Evolutionary conservation across 805 yeast species (phyloP).

Genomic region (Candida pini): DNA sequence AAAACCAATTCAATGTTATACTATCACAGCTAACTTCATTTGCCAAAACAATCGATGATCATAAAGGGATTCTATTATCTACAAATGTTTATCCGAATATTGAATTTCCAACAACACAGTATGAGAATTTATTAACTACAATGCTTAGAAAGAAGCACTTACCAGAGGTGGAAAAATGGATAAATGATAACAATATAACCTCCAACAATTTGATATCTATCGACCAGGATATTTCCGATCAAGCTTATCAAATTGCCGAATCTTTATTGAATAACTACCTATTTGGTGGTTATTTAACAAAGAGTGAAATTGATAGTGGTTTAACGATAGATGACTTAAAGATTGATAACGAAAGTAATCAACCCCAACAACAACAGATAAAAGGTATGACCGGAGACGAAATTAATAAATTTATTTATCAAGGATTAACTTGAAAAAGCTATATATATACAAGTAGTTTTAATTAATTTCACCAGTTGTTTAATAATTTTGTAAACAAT

Average conservation of each 20-base stretch:
- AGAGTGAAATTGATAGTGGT: constrained; percentile 38
- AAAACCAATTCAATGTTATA: constrained; percentile 77
- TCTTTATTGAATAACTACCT: constrained; percentile 49
- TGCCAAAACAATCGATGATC: constrained; percentile 60
- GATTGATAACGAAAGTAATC: constrained; percentile 12
- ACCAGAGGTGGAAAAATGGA: constrained; percentile 91
- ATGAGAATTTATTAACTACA: constrained; percentile 78
- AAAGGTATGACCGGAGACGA: constrained; percentile 32
- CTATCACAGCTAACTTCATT: constrained; percentile 78
- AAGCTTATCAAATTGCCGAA: constrained; percentile 57
- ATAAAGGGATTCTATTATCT: constrained; percentile 50
- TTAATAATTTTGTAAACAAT: constrained; percentile 56
- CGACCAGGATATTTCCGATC: constrained; percentile 64
- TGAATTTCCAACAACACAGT: constrained; percentile 78
- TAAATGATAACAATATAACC: constrained; percentile 30
- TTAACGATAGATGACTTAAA: constrained; percentile 26
- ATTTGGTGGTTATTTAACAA: constrained; percentile 57
- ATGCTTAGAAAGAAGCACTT: constrained; percentile 78
- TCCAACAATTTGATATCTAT: constrained; percentile 24
- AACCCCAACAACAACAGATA: no score
- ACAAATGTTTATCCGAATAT: constrained; percentile 83
- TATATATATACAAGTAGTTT: constrained; percentile 3
- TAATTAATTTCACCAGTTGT: constrained; percentile 21
- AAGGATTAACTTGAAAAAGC: constrained; percentile 32
- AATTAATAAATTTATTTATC: constrained; percentile 39